A percentile compares a stretch with the other conserved stretches of the same genome.
Conservation (phyloP, 2,329 filamentous ascomycete species). For the Eutypa lata region DNA sequence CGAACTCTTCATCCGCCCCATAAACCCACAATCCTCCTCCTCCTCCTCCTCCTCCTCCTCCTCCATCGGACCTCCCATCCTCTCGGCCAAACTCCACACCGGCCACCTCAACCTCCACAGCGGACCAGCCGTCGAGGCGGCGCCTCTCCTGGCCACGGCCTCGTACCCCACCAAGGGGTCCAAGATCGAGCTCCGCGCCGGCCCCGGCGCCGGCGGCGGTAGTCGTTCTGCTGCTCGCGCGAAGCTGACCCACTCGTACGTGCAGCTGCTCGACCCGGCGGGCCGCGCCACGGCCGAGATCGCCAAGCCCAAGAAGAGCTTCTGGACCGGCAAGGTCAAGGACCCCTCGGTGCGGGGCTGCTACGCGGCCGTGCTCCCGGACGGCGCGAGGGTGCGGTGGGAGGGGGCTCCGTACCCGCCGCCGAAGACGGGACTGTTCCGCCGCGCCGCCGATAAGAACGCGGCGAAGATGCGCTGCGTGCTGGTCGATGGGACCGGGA, state of each 20-base stretch:
- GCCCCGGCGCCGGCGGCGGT: too few relatives aligned
- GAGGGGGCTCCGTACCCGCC: slow-evolving; percentile 2
- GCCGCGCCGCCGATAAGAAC: background rate
- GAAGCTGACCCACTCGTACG: slow-evolving; percentile 4
- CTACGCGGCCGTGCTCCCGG: slow-evolving; percentile 4
- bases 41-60: too few relatives aligned
- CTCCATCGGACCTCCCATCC: too few relatives aligned
- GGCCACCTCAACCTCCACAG: slow-evolving; percentile 1
- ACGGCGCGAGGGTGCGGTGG: slow-evolving; percentile 4
- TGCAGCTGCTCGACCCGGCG: background rate
- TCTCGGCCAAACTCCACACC: slow-evolving; percentile 1
- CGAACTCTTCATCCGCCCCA: slow-evolving; percentile 3
- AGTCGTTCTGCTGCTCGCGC: background rate
- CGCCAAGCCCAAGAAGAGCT: slow-evolving; percentile 1
- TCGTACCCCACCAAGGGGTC: background rate
- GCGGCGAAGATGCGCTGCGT: slow-evolving; percentile 3
- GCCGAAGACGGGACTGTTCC: background rate
- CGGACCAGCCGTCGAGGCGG: background rate
- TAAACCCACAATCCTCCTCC: too few relatives aligned
- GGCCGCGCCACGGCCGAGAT: slow-evolving; percentile 2
- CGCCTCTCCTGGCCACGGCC: background rate
- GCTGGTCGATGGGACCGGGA: slow-evolving; percentile 1
- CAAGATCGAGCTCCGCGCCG: background rate
- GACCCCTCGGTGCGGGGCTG: slow-evolving; percentile 5
- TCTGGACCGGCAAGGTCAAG: slow-evolving; percentile 4